These are phyloP conservation scores for Bacterosira constricta DNA, from an alignment of 108 stramenopile genomes.

Conservation along the genomic window DNA sequence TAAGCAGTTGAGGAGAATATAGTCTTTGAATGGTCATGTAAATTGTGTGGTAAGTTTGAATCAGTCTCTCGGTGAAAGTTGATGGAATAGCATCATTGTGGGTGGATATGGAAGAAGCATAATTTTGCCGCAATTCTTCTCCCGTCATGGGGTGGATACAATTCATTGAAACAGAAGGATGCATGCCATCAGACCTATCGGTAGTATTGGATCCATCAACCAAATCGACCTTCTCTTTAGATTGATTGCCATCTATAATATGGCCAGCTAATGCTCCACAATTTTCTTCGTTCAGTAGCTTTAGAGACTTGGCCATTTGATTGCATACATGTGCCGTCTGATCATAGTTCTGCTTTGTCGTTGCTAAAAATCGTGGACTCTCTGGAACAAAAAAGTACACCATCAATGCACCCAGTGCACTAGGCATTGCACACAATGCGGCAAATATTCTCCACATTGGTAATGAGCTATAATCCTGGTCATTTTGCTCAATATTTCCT, in stretches of 20 bases:
- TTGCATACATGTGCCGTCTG: conserved; percentile 58
- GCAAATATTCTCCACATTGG: conserved; percentile 74
- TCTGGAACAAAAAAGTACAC: conserved; percentile 68
- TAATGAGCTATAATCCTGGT: not conserved
- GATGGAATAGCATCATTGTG: not conserved
- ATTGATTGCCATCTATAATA: not conserved
- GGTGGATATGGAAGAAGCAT: conserved; percentile 16
- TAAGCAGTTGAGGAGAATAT: conserved; percentile 50
- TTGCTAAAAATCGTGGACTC: conserved; percentile 73
- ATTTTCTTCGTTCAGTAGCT: conserved; percentile 13
- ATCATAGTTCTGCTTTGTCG: conserved; percentile 43
- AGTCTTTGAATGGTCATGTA: conserved; percentile 40
- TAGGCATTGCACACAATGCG: conserved; percentile 68
- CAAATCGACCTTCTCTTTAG: not conserved
- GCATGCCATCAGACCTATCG: not conserved
- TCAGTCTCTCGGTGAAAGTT: not conserved
- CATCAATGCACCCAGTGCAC: conserved; percentile 60
- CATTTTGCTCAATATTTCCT: not conserved
- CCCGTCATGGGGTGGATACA: conserved; percentile 24
- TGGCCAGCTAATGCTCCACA: too few species aligned
- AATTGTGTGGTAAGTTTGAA: conserved; percentile 9
- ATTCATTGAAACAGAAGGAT: not conserved
- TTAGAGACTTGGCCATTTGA: conserved; percentile 36
- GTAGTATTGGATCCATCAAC: not conserved
- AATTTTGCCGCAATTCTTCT: conserved; percentile 45